A percentile compares a stretch with the other conserved stretches of the same genome.
phyloP scores from a whole-genome alignment of 805 yeast species.

The Candida morakotiae region DNA sequence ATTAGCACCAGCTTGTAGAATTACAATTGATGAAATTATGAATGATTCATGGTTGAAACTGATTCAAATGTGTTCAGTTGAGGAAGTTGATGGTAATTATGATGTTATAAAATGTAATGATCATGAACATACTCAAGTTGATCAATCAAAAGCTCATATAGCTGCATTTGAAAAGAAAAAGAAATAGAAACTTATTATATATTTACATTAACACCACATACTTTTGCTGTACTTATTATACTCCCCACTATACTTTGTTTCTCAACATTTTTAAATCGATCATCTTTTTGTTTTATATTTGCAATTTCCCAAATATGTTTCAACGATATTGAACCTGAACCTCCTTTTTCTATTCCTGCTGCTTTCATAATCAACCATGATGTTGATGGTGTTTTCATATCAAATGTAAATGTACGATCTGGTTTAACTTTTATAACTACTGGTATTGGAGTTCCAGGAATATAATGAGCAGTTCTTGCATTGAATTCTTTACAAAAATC shows the following conservation, averaged over 20 bases:
- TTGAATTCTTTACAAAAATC: slow-evolving; percentile 98
- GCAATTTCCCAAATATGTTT: slow-evolving; percentile 96
- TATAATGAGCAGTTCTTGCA: slow-evolving; percentile 87
- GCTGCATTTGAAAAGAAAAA: slow-evolving; percentile 85
- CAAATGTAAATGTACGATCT: slow-evolving; percentile 86
- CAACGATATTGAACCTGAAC: slow-evolving; percentile 64
- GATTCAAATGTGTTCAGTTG: slow-evolving; percentile 67
- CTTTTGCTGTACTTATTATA: slow-evolving; percentile 82
- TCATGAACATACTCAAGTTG: slow-evolving; percentile 85
- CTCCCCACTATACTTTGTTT: slow-evolving; percentile 77
- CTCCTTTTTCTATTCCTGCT: slow-evolving; percentile 77
- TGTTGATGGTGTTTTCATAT: slow-evolving; percentile 87
- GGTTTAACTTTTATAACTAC: slow-evolving; percentile 81
- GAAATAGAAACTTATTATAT: slow-evolving; percentile 24
- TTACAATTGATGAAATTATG: slow-evolving; percentile 75
- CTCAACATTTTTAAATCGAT: slow-evolving; percentile 65
- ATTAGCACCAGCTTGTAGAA: slow-evolving; percentile 81
- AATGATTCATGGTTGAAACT: slow-evolving; percentile 64
- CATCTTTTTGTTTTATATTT: slow-evolving; percentile 84
- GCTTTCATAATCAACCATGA: slow-evolving; percentile 81
- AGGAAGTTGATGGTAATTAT: slow-evolving; percentile 32
- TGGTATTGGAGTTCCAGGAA: slow-evolving; percentile 88
- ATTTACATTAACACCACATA: slow-evolving; percentile 65
- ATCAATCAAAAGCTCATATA: slow-evolving; percentile 91
- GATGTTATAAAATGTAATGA: slow-evolving; percentile 44